phyloP scores from a whole-genome alignment of 306 rosid species.

The Sophora flavescens region DNA sequence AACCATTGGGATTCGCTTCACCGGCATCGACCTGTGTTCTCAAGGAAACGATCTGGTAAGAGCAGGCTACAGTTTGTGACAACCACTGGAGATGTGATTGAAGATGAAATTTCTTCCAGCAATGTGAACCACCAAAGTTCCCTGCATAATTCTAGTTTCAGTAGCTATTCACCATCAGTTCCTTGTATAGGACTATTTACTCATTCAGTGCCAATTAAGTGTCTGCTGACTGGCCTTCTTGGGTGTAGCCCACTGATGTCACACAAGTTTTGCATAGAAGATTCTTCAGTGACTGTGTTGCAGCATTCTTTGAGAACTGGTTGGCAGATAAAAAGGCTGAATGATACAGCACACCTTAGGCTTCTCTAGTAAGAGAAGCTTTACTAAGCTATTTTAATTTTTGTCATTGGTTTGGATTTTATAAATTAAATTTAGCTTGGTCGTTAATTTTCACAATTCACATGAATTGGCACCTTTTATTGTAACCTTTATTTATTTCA shows the following conservation, averaged over 20 bases:
- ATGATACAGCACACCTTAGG: constrained; percentile 94
- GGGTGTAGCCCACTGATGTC: constrained; percentile 90
- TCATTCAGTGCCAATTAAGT: constrained; percentile 88
- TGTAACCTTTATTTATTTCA: constrained; percentile 63
- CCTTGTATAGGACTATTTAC: constrained; percentile 84
- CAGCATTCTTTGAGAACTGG: constrained; percentile 96
- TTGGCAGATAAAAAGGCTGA: constrained; percentile 93
- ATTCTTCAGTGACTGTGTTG: constrained; percentile 93
- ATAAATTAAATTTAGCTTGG: constrained; percentile 40
- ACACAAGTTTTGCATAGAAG: constrained; percentile 87
- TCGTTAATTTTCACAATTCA: constrained; percentile 48
- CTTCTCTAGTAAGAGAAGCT: constrained; percentile 66
- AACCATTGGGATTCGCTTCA: constrained; percentile 73
- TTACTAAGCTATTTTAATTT: constrained; percentile 26
- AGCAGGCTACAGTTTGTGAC: constrained; percentile 94
- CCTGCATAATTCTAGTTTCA: constrained; percentile 62
- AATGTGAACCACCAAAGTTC: constrained; percentile 69
- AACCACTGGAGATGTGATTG: constrained; percentile 74
- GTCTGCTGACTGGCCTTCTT: constrained; percentile 92
- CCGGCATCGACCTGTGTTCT: constrained; percentile 75
- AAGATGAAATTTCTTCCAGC: constrained; percentile 74
- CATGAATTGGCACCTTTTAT: constrained; percentile 48
- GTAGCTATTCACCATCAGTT: constrained; percentile 58
- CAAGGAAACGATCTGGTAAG: constrained; percentile 88
- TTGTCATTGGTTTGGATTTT: constrained; percentile 45